Evolutionary conservation across 1,139 yeast species (phyloP).

Genomic region (Lodderomyces oxycetoniae): DNA sequence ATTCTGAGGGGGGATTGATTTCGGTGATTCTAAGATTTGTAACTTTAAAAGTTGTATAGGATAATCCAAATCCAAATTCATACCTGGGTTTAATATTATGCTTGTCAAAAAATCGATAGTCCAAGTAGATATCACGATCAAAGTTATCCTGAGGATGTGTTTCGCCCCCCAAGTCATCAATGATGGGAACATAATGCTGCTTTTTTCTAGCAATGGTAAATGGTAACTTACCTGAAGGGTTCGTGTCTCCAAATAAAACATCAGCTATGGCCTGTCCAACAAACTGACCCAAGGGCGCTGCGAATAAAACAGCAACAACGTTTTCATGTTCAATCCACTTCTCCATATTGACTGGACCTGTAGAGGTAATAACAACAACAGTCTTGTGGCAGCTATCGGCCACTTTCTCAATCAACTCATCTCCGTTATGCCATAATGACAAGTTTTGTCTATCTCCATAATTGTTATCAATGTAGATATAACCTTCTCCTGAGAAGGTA

Average conservation of each 20-base stretch:
- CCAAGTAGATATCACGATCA: slow-evolving; percentile 48
- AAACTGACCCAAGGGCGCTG: slow-evolving; percentile 58
- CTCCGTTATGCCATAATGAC: slow-evolving; percentile 60
- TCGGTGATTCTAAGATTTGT: slow-evolving; percentile 38
- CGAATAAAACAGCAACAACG: slow-evolving; percentile 51
- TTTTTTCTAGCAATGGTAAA: slow-evolving; percentile 57
- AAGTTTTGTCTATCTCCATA: slow-evolving; percentile 57
- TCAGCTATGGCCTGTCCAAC: slow-evolving; percentile 40
- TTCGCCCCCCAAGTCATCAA: slow-evolving; percentile 36
- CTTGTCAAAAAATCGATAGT: slow-evolving; percentile 54
- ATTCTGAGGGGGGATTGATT: slow-evolving; percentile 42
- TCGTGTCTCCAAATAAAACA: slow-evolving; percentile 50
- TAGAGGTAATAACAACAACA: slow-evolving; percentile 52
- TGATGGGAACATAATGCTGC: slow-evolving; percentile 50
- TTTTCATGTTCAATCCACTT: slow-evolving; percentile 55
- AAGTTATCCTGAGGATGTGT: slow-evolving; percentile 46
- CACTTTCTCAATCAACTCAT: slow-evolving; percentile 45
- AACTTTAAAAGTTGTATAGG: slow-evolving; percentile 48
- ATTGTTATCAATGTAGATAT: slow-evolving; percentile 52
- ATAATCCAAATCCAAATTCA: slow-evolving; percentile 61
- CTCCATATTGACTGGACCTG: slow-evolving; percentile 59
- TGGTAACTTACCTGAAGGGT: slow-evolving; percentile 61
- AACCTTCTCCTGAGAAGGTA: slow-evolving; percentile 58
- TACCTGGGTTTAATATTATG: slow-evolving; percentile 52
- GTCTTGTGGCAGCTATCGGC: slow-evolving; percentile 50